Percentiles rank a stretch among this genome's conserved stretches.
These are phyloP conservation scores for Solanum chilense DNA, from an alignment of 257 asterid species.

Conservation along the genomic window DNA sequence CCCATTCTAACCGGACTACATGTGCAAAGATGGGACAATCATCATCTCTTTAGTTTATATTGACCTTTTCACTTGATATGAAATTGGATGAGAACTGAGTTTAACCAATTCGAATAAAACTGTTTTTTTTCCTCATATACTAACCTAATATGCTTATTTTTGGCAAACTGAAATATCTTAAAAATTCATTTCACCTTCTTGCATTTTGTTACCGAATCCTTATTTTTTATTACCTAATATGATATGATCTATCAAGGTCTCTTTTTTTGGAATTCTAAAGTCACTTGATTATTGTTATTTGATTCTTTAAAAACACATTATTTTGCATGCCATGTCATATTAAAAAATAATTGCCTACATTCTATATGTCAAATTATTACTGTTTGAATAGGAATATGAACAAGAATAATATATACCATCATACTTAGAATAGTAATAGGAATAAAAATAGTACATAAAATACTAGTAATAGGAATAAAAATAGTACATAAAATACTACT, in stretches of 20 bases:
- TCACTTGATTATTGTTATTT: neutral
- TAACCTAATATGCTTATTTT: neutral
- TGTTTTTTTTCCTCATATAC: neutral
- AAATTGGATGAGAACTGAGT: neutral
- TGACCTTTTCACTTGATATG: neutral
- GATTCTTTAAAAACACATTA: neutral
- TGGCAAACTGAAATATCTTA: neutral
- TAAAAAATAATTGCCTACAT: neutral
- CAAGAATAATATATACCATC: neutral
- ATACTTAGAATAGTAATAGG: neutral
- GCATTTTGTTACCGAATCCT: neutral
- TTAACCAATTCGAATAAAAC: neutral
- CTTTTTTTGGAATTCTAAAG: neutral
- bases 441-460: neutral
- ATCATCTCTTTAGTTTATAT: neutral
- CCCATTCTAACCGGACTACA: neutral
- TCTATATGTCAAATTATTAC: neutral
- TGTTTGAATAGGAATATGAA: neutral
- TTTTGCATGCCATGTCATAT: neutral
- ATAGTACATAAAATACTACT: neutral
- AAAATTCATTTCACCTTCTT: neutral
- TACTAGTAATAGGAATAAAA: neutral
- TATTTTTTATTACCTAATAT: neutral
- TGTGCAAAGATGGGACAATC: neutral
- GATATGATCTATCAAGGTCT: neutral